phyloP scores from a whole-genome alignment of 495 filamentous ascomycete species.

The Penicillium macrosclerotiorum region DNA sequence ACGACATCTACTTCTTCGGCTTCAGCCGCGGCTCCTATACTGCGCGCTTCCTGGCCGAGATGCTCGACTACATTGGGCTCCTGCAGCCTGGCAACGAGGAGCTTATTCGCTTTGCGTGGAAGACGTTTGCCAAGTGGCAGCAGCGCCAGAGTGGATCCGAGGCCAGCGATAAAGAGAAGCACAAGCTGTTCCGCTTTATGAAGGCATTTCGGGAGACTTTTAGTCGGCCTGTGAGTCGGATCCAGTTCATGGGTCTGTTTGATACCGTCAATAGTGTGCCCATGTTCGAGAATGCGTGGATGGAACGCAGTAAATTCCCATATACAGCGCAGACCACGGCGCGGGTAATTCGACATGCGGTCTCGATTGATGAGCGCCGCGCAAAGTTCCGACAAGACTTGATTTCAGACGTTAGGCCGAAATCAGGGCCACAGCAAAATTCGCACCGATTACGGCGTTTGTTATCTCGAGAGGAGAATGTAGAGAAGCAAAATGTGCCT shows the following conservation, averaged over 20 bases:
- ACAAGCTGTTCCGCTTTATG: slow-evolving; percentile 70
- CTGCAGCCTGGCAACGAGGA: slow-evolving; percentile 80
- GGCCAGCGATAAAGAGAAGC: slow-evolving; percentile 55
- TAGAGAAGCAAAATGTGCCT: slow-evolving; percentile 10
- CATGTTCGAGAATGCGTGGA: slow-evolving; percentile 76
- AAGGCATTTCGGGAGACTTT: slow-evolving; percentile 83
- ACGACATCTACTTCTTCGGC: slow-evolving; percentile 78
- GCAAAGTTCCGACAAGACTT: slow-evolving; percentile 67
- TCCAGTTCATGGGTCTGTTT: slow-evolving; percentile 48
- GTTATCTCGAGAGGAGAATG: slow-evolving; percentile 1
- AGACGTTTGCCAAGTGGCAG: slow-evolving; percentile 82
- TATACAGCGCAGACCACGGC: slow-evolving; percentile 76
- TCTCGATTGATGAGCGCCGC: slow-evolving; percentile 72
- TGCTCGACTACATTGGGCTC: slow-evolving; percentile 78
- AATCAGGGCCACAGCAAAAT: background rate
- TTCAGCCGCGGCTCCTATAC: slow-evolving; percentile 83
- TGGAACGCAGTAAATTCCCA: slow-evolving; percentile 76
- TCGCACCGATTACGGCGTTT: slow-evolving; percentile 8
- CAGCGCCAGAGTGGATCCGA: slow-evolving; percentile 54
- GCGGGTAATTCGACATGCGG: slow-evolving; percentile 65
- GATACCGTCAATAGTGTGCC: slow-evolving; percentile 73
- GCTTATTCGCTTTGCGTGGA: slow-evolving; percentile 82
- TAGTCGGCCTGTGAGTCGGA: slow-evolving; percentile 66
- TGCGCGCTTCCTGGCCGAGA: slow-evolving; percentile 78
- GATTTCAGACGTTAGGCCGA: slow-evolving; percentile 52